Evolutionary conservation across 306 rosid genomes (phyloP), one percentile per base, ranked within the genome.

Genomic region (Nissolia schottii): DNA sequence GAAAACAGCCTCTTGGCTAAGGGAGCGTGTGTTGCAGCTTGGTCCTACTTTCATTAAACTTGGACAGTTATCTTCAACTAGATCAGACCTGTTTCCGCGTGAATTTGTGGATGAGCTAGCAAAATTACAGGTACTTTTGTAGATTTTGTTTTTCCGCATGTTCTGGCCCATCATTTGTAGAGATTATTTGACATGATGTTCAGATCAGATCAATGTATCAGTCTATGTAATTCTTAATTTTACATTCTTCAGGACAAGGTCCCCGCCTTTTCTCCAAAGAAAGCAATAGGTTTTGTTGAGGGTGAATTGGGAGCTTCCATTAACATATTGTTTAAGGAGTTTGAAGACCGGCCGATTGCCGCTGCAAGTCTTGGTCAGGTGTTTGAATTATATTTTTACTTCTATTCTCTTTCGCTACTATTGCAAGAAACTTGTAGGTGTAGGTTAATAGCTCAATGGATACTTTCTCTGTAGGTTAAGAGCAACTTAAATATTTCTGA

Each of bases 301-400:
- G 79, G 72, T 48, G 96, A 91, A 79, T 79, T 91, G 10, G 93
- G 96, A 74, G 86, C 87, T 70, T 71, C 93, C 7, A 38, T 91
- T n/a, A 64, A 79, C 29, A 19, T 83, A 6, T 64, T 87, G 77
- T 91, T 84, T 67, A 82, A 81, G 82, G 91, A 84, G 83, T 91
- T 89, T 59, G 96, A 89, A 81, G 93, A 91, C 75, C 84, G 31
- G 48, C 96, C 97, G 48, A 91, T 91, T 66, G 97, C 97, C 40
- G 97, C 97, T 69, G 97, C 97, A 55, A 91, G 97, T 79, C 96
- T 91, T 78, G 96, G 97, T 76, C 97, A 91, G 96, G 97, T 91
- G 77, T 75, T 83, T 70, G 15, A 50, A 41, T 20, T 16, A 48
- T 61, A 20, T 73, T 61, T 70, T 37, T 10, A 18, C 50, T 40